Base-by-base conservation (phyloP, 192 early-diverging fungal genomes). In the Pilaira anomala region DNA sequence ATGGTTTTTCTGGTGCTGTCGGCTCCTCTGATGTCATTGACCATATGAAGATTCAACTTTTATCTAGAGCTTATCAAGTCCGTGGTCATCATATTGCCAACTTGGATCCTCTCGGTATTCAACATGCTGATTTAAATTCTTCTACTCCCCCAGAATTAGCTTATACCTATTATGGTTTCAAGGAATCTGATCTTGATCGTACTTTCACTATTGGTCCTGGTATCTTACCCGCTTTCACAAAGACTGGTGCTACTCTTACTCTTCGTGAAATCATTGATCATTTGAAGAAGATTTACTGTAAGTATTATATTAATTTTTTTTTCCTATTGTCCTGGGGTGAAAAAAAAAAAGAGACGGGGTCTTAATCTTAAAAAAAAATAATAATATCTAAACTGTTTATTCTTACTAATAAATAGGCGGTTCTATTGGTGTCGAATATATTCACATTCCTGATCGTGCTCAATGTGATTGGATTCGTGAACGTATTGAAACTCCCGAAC, bases 381-480 rank as follows among this genome's bases (percentile, higher is more conserved):
- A 19, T 18, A 46, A 46, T 4, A 14, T 62, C 36, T 21, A 9
- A n/a, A 25, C 30, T 41, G 22, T 48, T 1, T 25, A 5, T 16
- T 30, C 2, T 18, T 18, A 11, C 16, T 25, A 21, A n/a, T 33
- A 11, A 39, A 28, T 66, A 88, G 87, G 86, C 67, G 90, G 92
- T 45, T 85, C 90, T n/a, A 87, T 97, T 42, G 97, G 95, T 76
- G 83, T 97, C 63, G 97, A 99, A 78, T 99, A 97, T 81, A 94
- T 93, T 60, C 97, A 99, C 80, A 99, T 99, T 73, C 89, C 92
- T 51, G 95, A 97, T 79, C 90, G 95, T 67, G 85, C 78, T 30
- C 89, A 92, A 74, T 97, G 95, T 79, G 94, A 99, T 82, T 99
- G 97, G 97, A 90, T 99, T 69, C 84, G 95, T 41, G 77, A 86